phyloP scores from a whole-genome alignment of 1,139 yeast genomes.

The Lodderomyces elongisporus region DNA sequence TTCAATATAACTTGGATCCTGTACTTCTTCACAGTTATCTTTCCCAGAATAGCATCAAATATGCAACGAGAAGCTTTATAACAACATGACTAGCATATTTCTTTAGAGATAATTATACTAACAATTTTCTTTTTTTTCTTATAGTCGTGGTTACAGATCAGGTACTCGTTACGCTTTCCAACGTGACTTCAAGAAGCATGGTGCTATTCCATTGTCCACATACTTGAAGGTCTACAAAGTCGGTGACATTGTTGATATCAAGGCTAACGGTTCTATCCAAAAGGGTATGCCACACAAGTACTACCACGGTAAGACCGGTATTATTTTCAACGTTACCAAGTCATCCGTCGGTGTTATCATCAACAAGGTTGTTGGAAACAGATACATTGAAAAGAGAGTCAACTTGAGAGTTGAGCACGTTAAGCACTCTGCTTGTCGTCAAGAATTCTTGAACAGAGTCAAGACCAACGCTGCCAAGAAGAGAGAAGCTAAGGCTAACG shows the following conservation, averaged over 20 bases:
- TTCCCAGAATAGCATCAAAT: too few relatives aligned
- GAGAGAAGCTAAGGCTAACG: slow-evolving; percentile 92
- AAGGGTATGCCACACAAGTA: slow-evolving; percentile 99
- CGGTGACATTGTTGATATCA: slow-evolving; percentile 99
- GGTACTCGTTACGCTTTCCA: slow-evolving; percentile 99
- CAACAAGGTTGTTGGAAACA: slow-evolving; percentile 98
- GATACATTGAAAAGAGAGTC: slow-evolving; percentile 98
- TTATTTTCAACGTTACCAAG: slow-evolving; percentile 97
- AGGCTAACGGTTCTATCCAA: slow-evolving; percentile 98
- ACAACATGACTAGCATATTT: too few relatives aligned
- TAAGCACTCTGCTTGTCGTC: slow-evolving; percentile 99
- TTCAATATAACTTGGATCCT: too few relatives aligned
- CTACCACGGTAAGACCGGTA: slow-evolving; percentile 99
- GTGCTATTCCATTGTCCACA: slow-evolving; percentile 89
- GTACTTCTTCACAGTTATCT: too few relatives aligned
- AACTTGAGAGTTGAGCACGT: slow-evolving; percentile 98
- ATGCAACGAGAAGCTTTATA: too few relatives aligned
- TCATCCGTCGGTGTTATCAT: slow-evolving; percentile 96
- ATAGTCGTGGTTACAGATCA: slow-evolving; percentile 98
- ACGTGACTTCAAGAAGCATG: slow-evolving; percentile 99
- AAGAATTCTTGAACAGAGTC: slow-evolving; percentile 97
- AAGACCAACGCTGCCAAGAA: slow-evolving; percentile 92
- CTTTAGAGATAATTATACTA: too few relatives aligned
- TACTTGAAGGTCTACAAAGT: slow-evolving; percentile 97
- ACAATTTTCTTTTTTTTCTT: slow-evolving; percentile 12